Evolutionary conservation across 176 grass and related monocot genomes (phyloP).

Genomic region (Carex cristatella): DNA sequence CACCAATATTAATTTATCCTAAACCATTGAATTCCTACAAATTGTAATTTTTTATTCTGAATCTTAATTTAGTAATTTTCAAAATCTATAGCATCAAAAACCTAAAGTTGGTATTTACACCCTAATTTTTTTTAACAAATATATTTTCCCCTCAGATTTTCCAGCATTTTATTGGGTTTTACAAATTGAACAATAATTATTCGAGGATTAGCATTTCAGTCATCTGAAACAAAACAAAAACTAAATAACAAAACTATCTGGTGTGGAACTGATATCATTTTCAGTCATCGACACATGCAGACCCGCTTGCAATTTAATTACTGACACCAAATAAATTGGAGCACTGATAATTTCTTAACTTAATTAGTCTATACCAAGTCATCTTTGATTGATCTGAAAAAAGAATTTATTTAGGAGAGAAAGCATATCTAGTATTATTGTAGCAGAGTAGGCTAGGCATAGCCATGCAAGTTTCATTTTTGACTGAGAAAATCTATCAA

Average conservation of each 20-base stretch:
- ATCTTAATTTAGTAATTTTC: no score
- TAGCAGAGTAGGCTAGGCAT: neutral
- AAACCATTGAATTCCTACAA: no score
- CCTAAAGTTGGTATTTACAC: no score
- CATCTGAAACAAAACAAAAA: no score
- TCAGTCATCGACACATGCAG: no score
- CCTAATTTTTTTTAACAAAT: neutral
- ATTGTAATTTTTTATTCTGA: no score
- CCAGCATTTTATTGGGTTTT: neutral
- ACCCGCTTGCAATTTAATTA: no score
- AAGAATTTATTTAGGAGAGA: neutral
- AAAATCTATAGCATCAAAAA: no score
- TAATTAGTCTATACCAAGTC: neutral
- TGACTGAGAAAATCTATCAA: neutral
- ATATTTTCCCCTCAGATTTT: neutral
- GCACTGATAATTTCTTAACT: neutral
- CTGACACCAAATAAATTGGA: neutral
- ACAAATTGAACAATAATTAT: neutral
- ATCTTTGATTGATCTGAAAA: neutral
- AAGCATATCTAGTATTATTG: no score
- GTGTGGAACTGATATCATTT: no score
- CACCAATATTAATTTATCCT: no score
- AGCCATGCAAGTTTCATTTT: neutral
- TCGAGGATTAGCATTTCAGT: neutral
- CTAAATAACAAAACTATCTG: no score